These are phyloP conservation scores for Exsudoporus frostii DNA, from an alignment of 768 basidiomycete genomes.

Conservation along the genomic window DNA sequence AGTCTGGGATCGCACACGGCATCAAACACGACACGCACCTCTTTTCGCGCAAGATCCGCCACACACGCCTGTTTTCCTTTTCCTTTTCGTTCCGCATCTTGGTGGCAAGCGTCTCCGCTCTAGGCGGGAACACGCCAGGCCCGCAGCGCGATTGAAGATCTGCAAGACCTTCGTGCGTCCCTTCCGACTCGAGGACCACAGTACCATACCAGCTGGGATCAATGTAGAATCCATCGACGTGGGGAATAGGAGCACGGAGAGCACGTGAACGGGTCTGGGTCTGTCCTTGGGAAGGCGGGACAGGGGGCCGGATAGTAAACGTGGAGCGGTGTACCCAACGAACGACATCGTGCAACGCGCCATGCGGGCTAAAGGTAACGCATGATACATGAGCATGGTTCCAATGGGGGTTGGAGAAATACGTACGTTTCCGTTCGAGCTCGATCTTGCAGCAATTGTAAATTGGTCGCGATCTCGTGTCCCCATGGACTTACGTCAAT, in stretches of 20 bases:
- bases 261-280: slow-evolving; percentile 27
- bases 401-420: background rate
- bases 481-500: slow-evolving; percentile 79
- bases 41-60: slow-evolving; percentile 71
- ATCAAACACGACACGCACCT: slow-evolving; percentile 46
- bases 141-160: slow-evolving; percentile 77
- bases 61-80: slow-evolving; percentile 52
- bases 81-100: slow-evolving; percentile 37
- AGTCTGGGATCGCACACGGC: background rate
- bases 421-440: slow-evolving; percentile 79
- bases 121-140: slow-evolving; percentile 60
- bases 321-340: slow-evolving; percentile 83
- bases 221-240: slow-evolving; percentile 52
- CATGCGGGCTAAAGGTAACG: slow-evolving; percentile 60
- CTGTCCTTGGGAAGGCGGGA: slow-evolving; percentile 31
- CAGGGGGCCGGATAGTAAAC: slow-evolving; percentile 59
- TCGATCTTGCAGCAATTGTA: slow-evolving; percentile 76
- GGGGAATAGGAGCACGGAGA: slow-evolving; percentile 48
- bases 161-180: slow-evolving; percentile 79
- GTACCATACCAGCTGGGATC: slow-evolving; percentile 84
- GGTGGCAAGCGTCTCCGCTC: slow-evolving; percentile 39
- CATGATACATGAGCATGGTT: slow-evolving; percentile 6
- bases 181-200: slow-evolving; percentile 81
- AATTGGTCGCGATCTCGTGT: slow-evolving; percentile 66
- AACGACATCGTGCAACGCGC: slow-evolving; percentile 73